A percentile compares a stretch with the other conserved stretches of the same genome.
Conservation (phyloP, 148 eudicot genomes). For the Vaccinium corymbosum region DNA sequence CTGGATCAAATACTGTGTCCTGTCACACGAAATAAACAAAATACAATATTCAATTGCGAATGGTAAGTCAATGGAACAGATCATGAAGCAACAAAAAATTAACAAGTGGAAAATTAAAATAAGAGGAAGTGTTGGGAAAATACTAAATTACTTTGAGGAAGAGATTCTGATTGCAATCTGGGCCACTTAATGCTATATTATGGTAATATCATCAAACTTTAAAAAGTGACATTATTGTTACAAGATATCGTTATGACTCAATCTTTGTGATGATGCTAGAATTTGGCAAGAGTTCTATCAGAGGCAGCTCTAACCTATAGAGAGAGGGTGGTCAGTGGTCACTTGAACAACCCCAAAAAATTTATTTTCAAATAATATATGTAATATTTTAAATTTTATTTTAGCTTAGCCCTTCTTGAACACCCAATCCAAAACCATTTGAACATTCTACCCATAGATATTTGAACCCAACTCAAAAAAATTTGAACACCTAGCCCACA, state of each 20-base stretch:
- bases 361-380: no score
- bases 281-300: neutral
- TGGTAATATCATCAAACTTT: neutral
- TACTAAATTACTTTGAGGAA: neutral
- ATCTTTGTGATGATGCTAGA: neutral
- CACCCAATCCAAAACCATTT: no score
- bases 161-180: neutral
- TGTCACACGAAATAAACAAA: conserved; percentile 25
- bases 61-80: neutral
- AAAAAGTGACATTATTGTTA: neutral
- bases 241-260: neutral
- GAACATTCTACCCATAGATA: no score
- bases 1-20: conserved; percentile 87
- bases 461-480: no score
- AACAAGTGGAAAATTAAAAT: neutral
- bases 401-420: no score
- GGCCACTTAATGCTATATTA: neutral
- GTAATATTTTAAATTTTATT: no score
- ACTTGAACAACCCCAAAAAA: no score
- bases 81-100: neutral
- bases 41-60: neutral
- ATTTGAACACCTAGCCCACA: no score
- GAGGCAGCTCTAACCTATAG: no score
- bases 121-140: neutral
- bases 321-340: no score